These are phyloP conservation scores for Trichoderma sp. DNA, from an alignment of 2,329 filamentous ascomycete genomes.

Conservation along the genomic window DNA sequence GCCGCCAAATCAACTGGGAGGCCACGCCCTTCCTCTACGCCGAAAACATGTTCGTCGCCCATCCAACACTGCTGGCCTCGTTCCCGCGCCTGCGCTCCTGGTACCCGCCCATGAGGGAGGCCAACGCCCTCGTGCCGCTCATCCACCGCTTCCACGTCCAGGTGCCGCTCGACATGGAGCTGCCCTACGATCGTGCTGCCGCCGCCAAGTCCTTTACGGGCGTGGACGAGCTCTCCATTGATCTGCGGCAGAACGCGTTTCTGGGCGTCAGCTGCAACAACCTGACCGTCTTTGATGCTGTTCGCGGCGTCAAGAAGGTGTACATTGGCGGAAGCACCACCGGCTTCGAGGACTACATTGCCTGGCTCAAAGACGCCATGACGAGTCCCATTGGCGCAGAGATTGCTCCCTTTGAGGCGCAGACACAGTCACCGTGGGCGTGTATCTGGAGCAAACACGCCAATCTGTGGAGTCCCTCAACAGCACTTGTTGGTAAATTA, in stretches of 20 bases:
- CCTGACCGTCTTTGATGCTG: conserved; percentile 45
- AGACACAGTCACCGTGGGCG: conserved; percentile 17
- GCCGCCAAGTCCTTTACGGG: conserved; percentile 41
- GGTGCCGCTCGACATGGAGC: conserved; percentile 46
- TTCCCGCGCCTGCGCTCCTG: conserved; percentile 44
- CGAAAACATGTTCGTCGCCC: conserved; percentile 47
- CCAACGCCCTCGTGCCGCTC: conserved; percentile 33
- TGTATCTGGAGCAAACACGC: conserved; percentile 29
- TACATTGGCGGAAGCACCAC: conserved; percentile 42
- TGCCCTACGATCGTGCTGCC: conserved; percentile 36
- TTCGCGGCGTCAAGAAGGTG: conserved; percentile 44
- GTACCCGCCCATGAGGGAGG: conserved; percentile 38
- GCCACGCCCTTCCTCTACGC: conserved; percentile 46
- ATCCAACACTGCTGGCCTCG: conserved; percentile 43
- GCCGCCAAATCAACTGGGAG: conserved; percentile 46
- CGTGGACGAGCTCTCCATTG: conserved; percentile 44
- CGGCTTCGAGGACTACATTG: conserved; percentile 47
- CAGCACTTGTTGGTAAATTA: neutral
- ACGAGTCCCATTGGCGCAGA: conserved; percentile 32
- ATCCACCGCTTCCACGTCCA: conserved; percentile 45
- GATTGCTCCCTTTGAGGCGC: conserved; percentile 29
- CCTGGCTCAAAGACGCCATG: conserved; percentile 45
- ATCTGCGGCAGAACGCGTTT: conserved; percentile 44
- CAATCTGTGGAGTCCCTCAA: neutral
- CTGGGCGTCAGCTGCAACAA: conserved; percentile 42